Evolutionary conservation across 352 stramenopile species (phyloP).

Genomic region (Blastocystis sp.): DNA sequence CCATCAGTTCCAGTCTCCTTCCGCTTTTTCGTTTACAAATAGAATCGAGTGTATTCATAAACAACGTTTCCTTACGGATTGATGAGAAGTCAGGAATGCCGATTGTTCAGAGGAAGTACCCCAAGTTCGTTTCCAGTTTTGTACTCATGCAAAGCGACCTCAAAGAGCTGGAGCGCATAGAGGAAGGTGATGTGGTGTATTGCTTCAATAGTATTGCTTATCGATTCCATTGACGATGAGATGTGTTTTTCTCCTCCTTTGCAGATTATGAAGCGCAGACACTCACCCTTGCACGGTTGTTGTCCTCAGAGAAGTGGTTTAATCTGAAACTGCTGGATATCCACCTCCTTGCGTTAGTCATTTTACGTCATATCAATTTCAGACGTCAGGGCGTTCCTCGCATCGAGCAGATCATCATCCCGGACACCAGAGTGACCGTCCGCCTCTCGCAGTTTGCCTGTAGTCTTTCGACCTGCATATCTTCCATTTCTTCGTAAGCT

Average conservation of each 20-base stretch:
- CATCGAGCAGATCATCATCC: constrained; percentile 18
- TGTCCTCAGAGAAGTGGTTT: not conserved
- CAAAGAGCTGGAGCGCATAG: not conserved
- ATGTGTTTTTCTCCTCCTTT: not conserved
- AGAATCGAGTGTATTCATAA: not conserved
- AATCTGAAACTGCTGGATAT: not conserved
- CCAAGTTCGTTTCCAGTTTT: not conserved
- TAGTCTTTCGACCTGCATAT: not conserved
- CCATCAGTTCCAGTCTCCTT: not conserved
- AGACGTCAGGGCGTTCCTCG: not conserved
- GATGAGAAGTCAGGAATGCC: not conserved
- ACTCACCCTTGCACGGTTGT: not conserved
- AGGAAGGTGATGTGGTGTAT: constrained; percentile 1
- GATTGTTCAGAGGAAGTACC: not conserved
- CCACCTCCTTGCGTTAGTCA: not conserved
- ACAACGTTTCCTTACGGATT: not conserved
- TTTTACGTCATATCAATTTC: not conserved
- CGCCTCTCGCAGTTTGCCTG: not conserved
- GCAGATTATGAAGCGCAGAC: not conserved
- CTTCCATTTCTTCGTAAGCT: constrained; percentile 11
- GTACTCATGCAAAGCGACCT: not conserved
- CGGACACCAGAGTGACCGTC: not conserved
- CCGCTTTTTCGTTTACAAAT: not conserved
- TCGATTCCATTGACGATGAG: not conserved
- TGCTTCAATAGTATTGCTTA: not conserved